Conservation (phyloP, 768 basidiomycete genomes). For the Tulasnella sp. region DNA sequence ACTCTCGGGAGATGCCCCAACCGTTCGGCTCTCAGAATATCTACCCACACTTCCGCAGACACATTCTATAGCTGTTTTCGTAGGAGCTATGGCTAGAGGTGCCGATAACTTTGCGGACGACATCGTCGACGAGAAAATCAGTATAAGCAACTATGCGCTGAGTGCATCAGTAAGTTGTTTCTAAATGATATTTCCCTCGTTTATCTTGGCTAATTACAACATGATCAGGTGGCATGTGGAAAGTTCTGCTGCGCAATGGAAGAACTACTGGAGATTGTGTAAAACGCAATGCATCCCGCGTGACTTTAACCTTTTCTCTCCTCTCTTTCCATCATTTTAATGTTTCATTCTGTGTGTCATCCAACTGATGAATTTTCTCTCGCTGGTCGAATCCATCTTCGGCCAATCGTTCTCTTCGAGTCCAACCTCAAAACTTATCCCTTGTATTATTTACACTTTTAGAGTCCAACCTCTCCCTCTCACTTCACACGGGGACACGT, state of each 20-base stretch:
- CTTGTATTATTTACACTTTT: too few species aligned
- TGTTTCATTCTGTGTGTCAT: too few species aligned
- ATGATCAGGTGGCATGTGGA: constrained; percentile 74
- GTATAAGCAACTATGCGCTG: constrained; percentile 85
- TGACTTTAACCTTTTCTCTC: too few species aligned
- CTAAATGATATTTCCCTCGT: background rate
- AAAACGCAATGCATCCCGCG: too few species aligned
- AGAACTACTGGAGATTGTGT: constrained; percentile 90
- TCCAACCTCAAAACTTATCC: too few species aligned
- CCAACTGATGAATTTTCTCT: too few species aligned
- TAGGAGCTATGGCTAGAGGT: constrained; percentile 97
- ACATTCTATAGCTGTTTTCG: constrained; percentile 86
- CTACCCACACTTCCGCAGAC: constrained; percentile 74
- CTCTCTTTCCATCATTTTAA: too few species aligned
- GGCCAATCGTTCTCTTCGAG: too few species aligned
- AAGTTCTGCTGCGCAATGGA: constrained; percentile 93
- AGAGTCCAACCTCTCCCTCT: too few species aligned
- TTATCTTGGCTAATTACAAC: background rate
- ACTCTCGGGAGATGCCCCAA: constrained; percentile 81
- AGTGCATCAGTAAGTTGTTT: constrained; percentile 40
- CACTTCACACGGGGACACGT: too few species aligned
- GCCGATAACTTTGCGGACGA: constrained; percentile 93
- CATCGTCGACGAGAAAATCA: constrained; percentile 89
- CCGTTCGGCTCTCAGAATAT: constrained; percentile 67
- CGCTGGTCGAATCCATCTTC: too few species aligned